Conservation (phyloP, 305 asterid genomes). For the Fraxinus angustifolia region DNA sequence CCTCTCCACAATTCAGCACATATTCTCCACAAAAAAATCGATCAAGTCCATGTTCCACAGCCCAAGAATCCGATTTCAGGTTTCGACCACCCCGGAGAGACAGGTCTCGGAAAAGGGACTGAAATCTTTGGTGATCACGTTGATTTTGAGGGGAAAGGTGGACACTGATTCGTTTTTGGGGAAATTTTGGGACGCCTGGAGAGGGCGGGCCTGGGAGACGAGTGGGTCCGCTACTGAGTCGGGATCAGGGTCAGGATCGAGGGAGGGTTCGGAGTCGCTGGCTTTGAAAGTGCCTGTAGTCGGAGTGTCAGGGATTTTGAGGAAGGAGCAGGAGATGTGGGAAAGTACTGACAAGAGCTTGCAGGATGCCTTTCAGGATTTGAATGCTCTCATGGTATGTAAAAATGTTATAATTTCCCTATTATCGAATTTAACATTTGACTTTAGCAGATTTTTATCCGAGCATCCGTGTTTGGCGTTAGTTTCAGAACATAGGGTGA, state of each 20-base stretch:
- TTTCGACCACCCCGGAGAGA: conserved; percentile 49
- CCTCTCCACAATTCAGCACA: conserved; percentile 53
- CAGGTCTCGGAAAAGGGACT: conserved; percentile 37
- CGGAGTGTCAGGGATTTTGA: conserved; percentile 85
- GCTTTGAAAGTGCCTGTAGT: conserved; percentile 75
- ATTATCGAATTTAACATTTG: background rate
- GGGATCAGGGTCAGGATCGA: conserved; percentile 31
- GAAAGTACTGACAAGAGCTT: conserved; percentile 95
- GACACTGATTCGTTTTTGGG: conserved; percentile 69
- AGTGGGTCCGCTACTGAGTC: conserved; percentile 34
- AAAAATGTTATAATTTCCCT: conserved; percentile 18
- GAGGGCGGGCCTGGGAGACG: conserved; percentile 71
- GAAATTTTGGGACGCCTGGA: conserved; percentile 85
- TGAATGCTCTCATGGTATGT: conserved; percentile 92
- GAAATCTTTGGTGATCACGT: conserved; percentile 42
- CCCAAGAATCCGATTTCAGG: conserved; percentile 80
- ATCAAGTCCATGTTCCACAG: conserved; percentile 77
- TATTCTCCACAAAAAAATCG: conserved; percentile 54
- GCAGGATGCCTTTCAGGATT: conserved; percentile 97
- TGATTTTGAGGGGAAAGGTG: conserved; percentile 60
- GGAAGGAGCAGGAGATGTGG: conserved; percentile 99
- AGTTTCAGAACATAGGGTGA: background rate
- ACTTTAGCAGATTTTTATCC: background rate
- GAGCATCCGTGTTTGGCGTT: background rate
- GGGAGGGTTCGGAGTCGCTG: conserved; percentile 34